Evolutionary conservation across 768 basidiomycete species (phyloP), one percentile per base, ranked within the genome.

Genomic region (Panaeolus papilionaceus): DNA sequence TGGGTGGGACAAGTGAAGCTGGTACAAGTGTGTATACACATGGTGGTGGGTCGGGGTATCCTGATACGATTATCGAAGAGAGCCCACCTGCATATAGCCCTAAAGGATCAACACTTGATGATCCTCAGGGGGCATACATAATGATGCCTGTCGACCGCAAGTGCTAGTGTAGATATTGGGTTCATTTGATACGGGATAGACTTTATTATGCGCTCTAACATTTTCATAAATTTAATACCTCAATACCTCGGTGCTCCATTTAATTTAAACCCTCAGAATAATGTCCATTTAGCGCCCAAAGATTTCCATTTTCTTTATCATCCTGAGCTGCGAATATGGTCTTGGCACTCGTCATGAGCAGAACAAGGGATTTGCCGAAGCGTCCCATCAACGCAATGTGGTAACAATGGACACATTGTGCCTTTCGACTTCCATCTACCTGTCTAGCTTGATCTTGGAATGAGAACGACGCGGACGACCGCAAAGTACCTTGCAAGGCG

Each of bases 401-500:
- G 28, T 58, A 33, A 58, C 54, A 28, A 4, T 23, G 54, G 20
- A 16, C n/a, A 37, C 47, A 49, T 49, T 26, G 23, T 49, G 7
- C n/a, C 47, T 49, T 20, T 23, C 14, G 12, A 18, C 47, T 49
- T 49, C 16, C 28, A 58, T 58, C 33, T 37, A 33, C 28, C 10
- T 37, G 12, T 16, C 4, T 12, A 33, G 4, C 54, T 58, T 16
- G 14, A 58, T 37, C 54, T 33, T 28, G 7, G 11, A 23, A 58
- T 58, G 54, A 58, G 54, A 37, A 58, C 54, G 54, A 58, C 54
- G 6, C 14, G 54, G 14, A 58, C 54, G 12, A 58, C 54, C 14
- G 54, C 33, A 7, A 58, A 58, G n/a, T 58, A 58, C 16, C 33
- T 58, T 9, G 54, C 54, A 1, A 58, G 54, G 14, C 54, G 54